Evolutionary conservation across 768 basidiomycete genomes (phyloP), one percentile per base, ranked within the genome.

Genomic region (Chalciporus chontae): DNA sequence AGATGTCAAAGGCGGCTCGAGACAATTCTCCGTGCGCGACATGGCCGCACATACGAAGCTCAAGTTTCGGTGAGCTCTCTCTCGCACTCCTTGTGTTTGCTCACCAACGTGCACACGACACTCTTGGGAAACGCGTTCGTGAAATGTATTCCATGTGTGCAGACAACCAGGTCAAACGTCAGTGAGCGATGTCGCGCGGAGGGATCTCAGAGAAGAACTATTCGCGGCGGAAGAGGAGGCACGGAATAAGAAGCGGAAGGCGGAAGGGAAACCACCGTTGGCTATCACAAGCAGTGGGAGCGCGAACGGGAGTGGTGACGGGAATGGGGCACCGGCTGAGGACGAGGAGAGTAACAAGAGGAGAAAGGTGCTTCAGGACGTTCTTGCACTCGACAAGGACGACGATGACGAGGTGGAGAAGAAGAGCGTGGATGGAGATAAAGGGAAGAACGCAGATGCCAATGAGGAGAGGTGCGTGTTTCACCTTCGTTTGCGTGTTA

Each of bases 31-130:
- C 5, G 87, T 90, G 63, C 82, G 90, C 54, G 93, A 96, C 67
- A 88, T 97, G 81, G 91, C 95, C 6, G 78, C 91, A 3, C 90
- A 97, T 68, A 99, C 95, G 2, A 95, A 96, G 70, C 87, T 99
- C 59, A 99, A 99, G 75, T 99, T 99, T 72, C 85, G 95, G 85
- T 90, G 51, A 48, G 79, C 64, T 19, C 10, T 0, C 8, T 1
- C n/a, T 21, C 39, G 8, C 4, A 1, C 5, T 7, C 19, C 18
- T 5, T 0, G 18, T 36, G 15, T 14, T n/a, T 36, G n/a, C n/a
- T 36, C 15, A 36, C 34, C 15, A 36, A n/a, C n/a, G n/a, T 36
- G 34, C 34, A 15, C 34, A n/a, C 34, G 34, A 36, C 34, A 5
- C 8, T n/a, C 34, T 36, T 5, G 34, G 13, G 10, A 4, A 11